Evolutionary conservation across 2,329 filamentous ascomycete genomes (phyloP).

Genomic region (Fusarium keratoplasticum): DNA sequence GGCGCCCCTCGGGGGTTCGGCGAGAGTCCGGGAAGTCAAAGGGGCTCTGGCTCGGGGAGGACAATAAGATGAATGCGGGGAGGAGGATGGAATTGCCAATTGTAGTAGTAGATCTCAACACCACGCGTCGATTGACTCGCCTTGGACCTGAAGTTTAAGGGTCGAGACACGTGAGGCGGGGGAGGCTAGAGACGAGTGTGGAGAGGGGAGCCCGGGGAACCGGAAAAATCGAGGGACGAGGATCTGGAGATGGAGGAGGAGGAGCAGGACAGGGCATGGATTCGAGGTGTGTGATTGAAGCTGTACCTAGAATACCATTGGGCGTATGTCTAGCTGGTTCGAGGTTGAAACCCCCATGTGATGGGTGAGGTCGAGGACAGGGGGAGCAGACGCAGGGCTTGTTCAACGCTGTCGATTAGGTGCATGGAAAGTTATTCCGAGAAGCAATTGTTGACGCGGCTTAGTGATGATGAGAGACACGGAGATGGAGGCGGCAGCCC

Average conservation of each 20-base stretch:
- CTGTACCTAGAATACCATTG: background rate
- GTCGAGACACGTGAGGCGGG: constrained; percentile 29
- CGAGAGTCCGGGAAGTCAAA: constrained; percentile 15
- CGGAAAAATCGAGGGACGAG: constrained; percentile 16
- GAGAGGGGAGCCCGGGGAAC: constrained; percentile 14
- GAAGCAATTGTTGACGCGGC: background rate
- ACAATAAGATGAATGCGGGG: constrained; percentile 1
- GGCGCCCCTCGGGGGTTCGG: constrained; percentile 16
- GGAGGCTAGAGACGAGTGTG: constrained; percentile 26
- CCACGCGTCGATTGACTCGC: background rate
- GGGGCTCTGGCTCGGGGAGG: background rate
- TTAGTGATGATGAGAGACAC: background rate
- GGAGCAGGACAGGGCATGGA: background rate
- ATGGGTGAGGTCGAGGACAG: background rate
- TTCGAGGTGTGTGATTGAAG: background rate
- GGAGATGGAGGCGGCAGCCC: background rate
- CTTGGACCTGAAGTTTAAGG: constrained; percentile 1
- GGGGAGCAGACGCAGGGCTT: background rate
- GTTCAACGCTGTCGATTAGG: background rate
- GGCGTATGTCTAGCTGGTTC: constrained; percentile 1
- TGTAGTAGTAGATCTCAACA: constrained; percentile 3
- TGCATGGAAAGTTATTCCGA: background rate
- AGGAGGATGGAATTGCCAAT: constrained; percentile 4
- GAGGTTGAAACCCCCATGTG: background rate
- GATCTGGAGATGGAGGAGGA: background rate